Base-by-base conservation (phyloP, 2,329 filamentous ascomycete genomes). In the Fusarium poae region DNA sequence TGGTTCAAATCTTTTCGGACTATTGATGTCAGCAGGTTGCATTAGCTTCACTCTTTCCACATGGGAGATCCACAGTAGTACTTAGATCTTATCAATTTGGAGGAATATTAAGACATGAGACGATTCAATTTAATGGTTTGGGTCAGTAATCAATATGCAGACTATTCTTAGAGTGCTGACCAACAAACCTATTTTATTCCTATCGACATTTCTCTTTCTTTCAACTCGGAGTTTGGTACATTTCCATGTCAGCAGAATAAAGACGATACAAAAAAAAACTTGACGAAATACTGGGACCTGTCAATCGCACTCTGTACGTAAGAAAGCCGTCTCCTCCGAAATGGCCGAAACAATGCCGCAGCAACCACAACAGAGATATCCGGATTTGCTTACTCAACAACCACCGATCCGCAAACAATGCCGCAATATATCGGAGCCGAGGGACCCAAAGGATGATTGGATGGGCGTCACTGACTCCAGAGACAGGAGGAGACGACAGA, bases 401-500 rank as follows among this genome's bases (percentile, higher is more conserved):
- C 45, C 48, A 13, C 48, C 55, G 27, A 29, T 46, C 21, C 32
- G 57, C 49, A 56, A 60, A 12, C 59, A 48, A 20, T 56, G 60
- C 39, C 61, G 48, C 35, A 35, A 65, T 21, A 44, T 70, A 29
- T 44, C 52, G 21, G 72, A 74, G 34, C 20, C 69, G 34, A 54
- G 37, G n/a, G 46, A 43, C 15, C 62, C 71, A 6, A 57, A 71
- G 0, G 72, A 74, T 57, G 72, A 74, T 62, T 74, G 72, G 72
- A 71, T 62, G 15, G 72, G 72, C 5, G 57, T 72, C 12, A 73
- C 68, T n/a, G 62, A 66, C 23, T 43, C 70, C n/a, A 53, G 59
- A 3, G 72, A 74, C 27, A 55, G 72, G 40, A 66, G 72, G 27
- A 65, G 62, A 30, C 62, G 72, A 15, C 72, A 74, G 57, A 74